phyloP scores from a whole-genome alignment of 2,329 filamentous ascomycete genomes.

The Diaporthe batatas region DNA sequence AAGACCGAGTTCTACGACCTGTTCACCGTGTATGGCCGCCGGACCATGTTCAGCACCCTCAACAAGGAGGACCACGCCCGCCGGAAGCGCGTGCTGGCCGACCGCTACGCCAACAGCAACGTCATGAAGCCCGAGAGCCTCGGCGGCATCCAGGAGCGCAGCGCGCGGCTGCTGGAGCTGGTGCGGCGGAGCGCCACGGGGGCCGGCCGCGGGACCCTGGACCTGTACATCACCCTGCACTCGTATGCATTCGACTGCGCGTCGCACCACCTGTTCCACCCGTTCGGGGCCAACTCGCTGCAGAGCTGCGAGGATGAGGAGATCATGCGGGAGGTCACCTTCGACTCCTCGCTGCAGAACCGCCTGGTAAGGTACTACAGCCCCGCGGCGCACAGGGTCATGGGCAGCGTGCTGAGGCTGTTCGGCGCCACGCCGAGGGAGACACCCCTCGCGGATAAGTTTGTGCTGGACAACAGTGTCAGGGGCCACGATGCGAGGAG shows the following conservation, averaged over 20 bases:
- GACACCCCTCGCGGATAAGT: conserved; percentile 70
- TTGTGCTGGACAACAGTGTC: conserved; percentile 66
- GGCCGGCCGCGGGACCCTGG: conserved; percentile 58
- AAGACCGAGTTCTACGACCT: conserved; percentile 75
- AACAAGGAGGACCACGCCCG: conserved; percentile 73
- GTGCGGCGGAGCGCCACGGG: conserved; percentile 58
- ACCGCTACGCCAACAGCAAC: conserved; percentile 78
- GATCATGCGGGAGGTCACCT: conserved; percentile 77
- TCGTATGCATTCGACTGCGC: conserved; percentile 78
- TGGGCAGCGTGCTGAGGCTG: conserved; percentile 60
- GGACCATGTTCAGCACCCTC: conserved; percentile 72
- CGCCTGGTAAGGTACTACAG: conserved; percentile 71
- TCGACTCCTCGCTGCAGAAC: conserved; percentile 76
- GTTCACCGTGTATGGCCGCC: conserved; percentile 69
- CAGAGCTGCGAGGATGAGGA: conserved; percentile 67
- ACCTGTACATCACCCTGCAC: conserved; percentile 75
- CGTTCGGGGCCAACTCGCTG: conserved; percentile 73
- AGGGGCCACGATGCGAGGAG: conserved; percentile 59
- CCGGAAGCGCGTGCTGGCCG: conserved; percentile 73
- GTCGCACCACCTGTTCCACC: conserved; percentile 78
- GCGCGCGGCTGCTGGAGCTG: conserved; percentile 66
- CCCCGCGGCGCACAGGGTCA: conserved; percentile 63
- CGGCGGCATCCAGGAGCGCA: conserved; percentile 69
- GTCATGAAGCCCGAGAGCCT: conserved; percentile 69
- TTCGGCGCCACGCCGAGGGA: conserved; percentile 65